Percentiles rank a stretch among this genome's conserved stretches.
Evolutionary conservation across 331 rosid species (phyloP).

Genomic region (Cydonia oblonga): DNA sequence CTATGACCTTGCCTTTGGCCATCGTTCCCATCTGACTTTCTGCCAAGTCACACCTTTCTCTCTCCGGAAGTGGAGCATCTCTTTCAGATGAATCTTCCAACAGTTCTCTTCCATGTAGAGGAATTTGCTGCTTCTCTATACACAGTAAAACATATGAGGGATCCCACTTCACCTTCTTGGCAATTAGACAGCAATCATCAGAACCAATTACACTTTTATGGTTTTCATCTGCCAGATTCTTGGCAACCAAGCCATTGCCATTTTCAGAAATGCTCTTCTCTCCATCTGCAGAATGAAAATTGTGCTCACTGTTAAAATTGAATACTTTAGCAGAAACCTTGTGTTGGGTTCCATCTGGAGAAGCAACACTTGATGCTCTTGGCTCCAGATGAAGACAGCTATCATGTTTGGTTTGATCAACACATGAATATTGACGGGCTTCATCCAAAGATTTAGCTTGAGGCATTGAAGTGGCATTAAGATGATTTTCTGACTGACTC

Average conservation of each 20-base stretch:
- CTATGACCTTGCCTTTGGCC: conserved; percentile 15
- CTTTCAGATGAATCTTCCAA: conserved; percentile 23
- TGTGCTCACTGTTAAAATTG: conserved; percentile 8
- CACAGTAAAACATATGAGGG: conserved; percentile 12
- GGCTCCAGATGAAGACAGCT: conserved; percentile 12
- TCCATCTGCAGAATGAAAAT: conserved; percentile 14
- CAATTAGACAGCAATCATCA: conserved; percentile 16
- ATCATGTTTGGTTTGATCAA: conserved; percentile 10
- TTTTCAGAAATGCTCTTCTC: conserved; percentile 20
- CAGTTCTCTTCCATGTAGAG: conserved; percentile 23
- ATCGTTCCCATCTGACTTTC: conserved; percentile 12
- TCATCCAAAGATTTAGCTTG: conserved; percentile 9
- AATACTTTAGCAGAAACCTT: conserved; percentile 6
- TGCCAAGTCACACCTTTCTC: conserved; percentile 9
- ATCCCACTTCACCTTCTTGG: conserved; percentile 29
- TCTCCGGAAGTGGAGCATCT: conserved; percentile 5
- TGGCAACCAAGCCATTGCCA: conserved; percentile 5
- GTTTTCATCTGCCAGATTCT: conserved; percentile 19
- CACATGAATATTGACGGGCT: conserved; percentile 8
- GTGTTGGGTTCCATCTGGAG: conserved; percentile 3
- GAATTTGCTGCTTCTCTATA: conserved; percentile 14
- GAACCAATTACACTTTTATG: conserved; percentile 10
- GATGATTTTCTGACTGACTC: conserved; percentile 18
- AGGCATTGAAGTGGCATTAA: conserved; percentile 6
- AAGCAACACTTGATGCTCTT: conserved; percentile 5